A percentile compares a stretch with the other conserved stretches of the same genome.
Conservation (phyloP, 352 stramenopile genomes). For the Blastocystis hominis region DNA sequence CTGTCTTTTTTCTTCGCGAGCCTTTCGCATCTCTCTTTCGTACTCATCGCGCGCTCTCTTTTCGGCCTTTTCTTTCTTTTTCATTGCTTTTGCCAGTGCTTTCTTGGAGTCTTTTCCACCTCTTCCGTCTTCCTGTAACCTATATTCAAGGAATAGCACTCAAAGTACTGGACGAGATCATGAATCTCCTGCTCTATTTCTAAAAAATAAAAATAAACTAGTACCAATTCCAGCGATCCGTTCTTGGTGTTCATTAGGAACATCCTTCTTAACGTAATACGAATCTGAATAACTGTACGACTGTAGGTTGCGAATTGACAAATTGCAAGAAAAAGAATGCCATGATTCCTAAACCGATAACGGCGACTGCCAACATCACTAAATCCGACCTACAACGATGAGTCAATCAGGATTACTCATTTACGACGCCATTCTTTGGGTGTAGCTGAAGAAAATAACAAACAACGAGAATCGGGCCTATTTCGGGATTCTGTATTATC, state of each 20-base stretch:
- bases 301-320: neutral
- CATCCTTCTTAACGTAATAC: neutral
- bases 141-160: neutral
- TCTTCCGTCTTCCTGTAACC: neutral
- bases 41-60: conserved; percentile 40
- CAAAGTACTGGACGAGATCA: neutral
- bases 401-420: neutral
- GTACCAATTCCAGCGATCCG: neutral
- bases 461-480: neutral
- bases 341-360: conserved; percentile 6
- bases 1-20: conserved; percentile 6
- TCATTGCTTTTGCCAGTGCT: conserved; percentile 43
- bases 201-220: neutral
- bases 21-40: conserved; percentile 16
- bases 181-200: conserved; percentile 28
- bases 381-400: neutral
- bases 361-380: conserved; percentile 8
- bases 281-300: neutral
- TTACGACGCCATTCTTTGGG: neutral
- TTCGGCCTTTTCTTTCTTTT: conserved; percentile 45
- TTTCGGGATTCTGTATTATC: no score
- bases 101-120: conserved; percentile 17
- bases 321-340: neutral
- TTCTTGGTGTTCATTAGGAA: neutral
- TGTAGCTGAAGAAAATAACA: neutral